Evolutionary conservation across 164 flowering plant genomes (phyloP), one percentile per base, ranked within the genome.

Genomic region (Vitis rotundifolia): DNA sequence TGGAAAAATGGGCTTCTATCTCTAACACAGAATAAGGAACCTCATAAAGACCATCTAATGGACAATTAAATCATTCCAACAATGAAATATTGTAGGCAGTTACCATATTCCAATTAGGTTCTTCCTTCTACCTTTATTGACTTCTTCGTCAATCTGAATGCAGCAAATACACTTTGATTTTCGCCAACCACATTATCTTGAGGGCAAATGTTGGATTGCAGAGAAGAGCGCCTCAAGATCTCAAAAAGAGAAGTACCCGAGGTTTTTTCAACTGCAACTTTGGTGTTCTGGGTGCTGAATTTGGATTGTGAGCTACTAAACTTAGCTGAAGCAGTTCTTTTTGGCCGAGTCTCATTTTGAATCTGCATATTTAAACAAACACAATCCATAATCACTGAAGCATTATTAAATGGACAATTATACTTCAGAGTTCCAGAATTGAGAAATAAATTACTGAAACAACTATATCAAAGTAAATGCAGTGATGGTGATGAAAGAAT

Each of bases 131-230:
- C 53, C 77, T 85, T 86, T 44, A 77, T 58, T 0, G 81, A 57
- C 57, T 75, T 85, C 81, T 82, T 91, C 8, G 76, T 77, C 68
- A 85, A 73, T 71, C 84, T 91, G 64, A 92, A 91, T 53, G 98
- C 82, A 64, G 91, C 83, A 75, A 89, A 87, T n/a, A 85, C 71
- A 19, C 88, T 73, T 73, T 88, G 84, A 51, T 83, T 68, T 53
- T 80, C 79, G 55, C 70, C 77, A 64, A 73, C 70, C 59, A 44
- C 52, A 28, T 44, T 64, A 28, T 75, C 80, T 50, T 49, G 53
- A 19, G 49, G 50, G 71, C 61, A 50, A 6, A 18, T 71, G 54
- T 79, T 74, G 6, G 83, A 69, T 55, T 80, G 70, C 65, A 76
- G n/a, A 8, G 95, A 81, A 15, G 93, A 78, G 66, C 80, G 72